phyloP scores from a whole-genome alignment of 345 rosid species.

The Excoecaria cochinchinensis region DNA sequence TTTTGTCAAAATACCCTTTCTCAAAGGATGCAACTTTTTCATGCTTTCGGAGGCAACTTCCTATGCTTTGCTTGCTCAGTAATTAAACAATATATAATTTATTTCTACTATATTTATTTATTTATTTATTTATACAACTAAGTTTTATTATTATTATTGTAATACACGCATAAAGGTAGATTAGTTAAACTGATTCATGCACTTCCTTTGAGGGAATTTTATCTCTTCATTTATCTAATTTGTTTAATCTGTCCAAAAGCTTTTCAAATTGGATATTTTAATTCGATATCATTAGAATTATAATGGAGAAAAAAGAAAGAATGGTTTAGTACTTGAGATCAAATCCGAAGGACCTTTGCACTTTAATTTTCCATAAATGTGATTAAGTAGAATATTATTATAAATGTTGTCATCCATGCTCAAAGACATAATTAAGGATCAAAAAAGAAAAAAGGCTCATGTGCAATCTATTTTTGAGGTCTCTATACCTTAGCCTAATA shows the following conservation, averaged over 20 bases:
- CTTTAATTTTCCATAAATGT: not conserved
- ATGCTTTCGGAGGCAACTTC: conserved; percentile 32
- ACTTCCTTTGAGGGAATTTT: not conserved
- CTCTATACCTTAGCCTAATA: too few relatives aligned
- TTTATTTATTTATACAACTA: not conserved
- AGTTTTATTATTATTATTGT: not conserved
- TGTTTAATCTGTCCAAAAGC: not conserved
- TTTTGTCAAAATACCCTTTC: conserved; percentile 27
- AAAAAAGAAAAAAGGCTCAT: too few relatives aligned
- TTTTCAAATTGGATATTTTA: not conserved
- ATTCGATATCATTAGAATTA: not conserved
- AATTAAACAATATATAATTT: conserved; percentile 4
- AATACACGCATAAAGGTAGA: not conserved
- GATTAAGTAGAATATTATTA: too few relatives aligned
- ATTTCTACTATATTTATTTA: not conserved
- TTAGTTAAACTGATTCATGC: not conserved
- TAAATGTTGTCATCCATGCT: too few relatives aligned
- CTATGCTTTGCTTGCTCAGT: conserved; percentile 21
- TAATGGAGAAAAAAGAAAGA: not conserved
- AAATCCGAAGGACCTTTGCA: not conserved
- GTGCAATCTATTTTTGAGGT: too few relatives aligned
- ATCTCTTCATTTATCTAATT: not conserved
- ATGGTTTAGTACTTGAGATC: not conserved
- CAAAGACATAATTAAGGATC: too few relatives aligned
- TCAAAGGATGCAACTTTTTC: conserved; percentile 20